Evolutionary conservation across 805 yeast genomes (phyloP), one percentile per base, ranked within the genome.

Genomic region (Maudiozyma turicensis): DNA sequence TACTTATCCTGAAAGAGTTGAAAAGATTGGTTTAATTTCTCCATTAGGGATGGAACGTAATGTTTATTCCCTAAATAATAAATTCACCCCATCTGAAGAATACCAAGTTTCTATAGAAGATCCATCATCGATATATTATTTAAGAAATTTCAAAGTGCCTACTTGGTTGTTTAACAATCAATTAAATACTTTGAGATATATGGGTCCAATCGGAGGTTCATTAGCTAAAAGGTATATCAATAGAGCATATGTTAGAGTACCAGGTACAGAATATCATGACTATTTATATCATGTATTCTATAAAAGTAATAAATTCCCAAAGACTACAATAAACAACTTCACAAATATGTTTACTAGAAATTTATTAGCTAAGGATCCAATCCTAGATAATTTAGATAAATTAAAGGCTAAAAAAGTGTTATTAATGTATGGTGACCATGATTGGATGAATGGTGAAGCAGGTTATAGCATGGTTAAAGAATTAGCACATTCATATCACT

Each of bases 41-140:
- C 95, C 95, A 0, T 85, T 84, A 0, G 95, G 95, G 0, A 80
- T 86, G 15, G 95, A 86, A 56, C 70, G 86, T 42, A 78, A 78
- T 44, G 75, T 84, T 0, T 79, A 73, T 58, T 81, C 90, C 0
- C 65, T 84, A 3, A 74, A 64, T 47, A 68, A 70, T 47, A 45
- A 47, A 3, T 48, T 53, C 30, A 43, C 35, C 28, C 31, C 46
- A 3, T 56, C 52, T 46, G 60, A 46, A 29, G 52, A 34, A n/a
- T 65, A 50, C 48, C 49, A 34, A 20, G 49, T 55, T 49, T 44
- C 70, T 72, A 66, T 73, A 73, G 72, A 61, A 57, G 54, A 61
- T 61, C 51, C 73, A 65, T 50, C 73, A 71, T 47, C 79, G 69
- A 51, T 63, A 69, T 50, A 52, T 34, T 67, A 62, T 45, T 57